Evolutionary conservation across 169 alveolate genomes (phyloP).

Genomic region (Theileria sp.): DNA sequence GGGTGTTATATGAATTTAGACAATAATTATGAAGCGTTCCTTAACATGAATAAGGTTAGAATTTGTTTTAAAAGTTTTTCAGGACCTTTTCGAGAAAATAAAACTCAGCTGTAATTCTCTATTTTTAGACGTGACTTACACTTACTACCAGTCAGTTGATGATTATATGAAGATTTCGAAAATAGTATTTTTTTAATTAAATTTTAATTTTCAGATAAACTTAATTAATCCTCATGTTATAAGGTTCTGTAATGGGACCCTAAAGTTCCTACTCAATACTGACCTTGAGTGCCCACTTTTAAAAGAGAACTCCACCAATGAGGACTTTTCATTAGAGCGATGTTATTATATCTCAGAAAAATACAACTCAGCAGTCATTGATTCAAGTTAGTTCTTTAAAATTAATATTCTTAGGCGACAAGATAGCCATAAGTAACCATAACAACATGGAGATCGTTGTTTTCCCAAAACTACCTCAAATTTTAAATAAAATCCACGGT

Average conservation of each 20-base stretch:
- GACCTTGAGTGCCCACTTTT: slow-evolving; percentile 5
- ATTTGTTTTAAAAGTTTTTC: neutral
- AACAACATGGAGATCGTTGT: slow-evolving; percentile 40
- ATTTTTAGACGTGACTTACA: slow-evolving; percentile 13
- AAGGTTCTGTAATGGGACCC: slow-evolving; percentile 14
- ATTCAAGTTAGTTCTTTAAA: slow-evolving; percentile 19
- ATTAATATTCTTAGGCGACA: neutral
- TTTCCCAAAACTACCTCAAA: slow-evolving; percentile 38
- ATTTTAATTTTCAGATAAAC: slow-evolving; percentile 13
- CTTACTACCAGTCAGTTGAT: slow-evolving; percentile 15
- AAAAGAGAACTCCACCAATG: slow-evolving; percentile 10
- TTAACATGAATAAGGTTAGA: slow-evolving; percentile 3
- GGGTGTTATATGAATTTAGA: slow-evolving; percentile 50
- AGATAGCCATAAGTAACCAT: slow-evolving; percentile 20
- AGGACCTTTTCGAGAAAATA: slow-evolving; percentile 36
- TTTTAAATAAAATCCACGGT: slow-evolving; percentile 48
- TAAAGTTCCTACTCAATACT: slow-evolving; percentile 8
- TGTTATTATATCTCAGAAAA: slow-evolving; percentile 27
- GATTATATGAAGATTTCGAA: slow-evolving; percentile 16
- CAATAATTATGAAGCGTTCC: slow-evolving; percentile 2
- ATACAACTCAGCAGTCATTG: slow-evolving; percentile 39
- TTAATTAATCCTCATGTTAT: slow-evolving; percentile 15
- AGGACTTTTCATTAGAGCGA: slow-evolving; percentile 10
- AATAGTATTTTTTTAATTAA: neutral
- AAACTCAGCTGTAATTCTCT: slow-evolving; percentile 27